Evolutionary conservation across 1,284 basidiomycete species (phyloP).

Genomic region (Trametes sp.): DNA sequence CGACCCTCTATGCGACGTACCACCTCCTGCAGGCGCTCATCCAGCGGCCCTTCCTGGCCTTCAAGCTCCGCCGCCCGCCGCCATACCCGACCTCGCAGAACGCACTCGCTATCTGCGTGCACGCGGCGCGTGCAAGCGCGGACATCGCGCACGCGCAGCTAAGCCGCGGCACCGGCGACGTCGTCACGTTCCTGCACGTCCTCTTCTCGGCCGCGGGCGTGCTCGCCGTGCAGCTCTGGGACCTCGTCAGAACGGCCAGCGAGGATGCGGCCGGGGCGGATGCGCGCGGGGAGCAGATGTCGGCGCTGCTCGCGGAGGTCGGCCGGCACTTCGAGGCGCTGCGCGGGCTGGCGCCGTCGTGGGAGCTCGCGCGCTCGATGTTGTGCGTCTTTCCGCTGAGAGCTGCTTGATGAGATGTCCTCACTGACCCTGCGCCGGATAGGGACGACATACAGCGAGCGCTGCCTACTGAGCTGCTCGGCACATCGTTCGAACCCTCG

Average conservation of each 20-base stretch:
- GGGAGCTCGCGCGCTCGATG: slow-evolving; percentile 35
- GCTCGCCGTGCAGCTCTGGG: slow-evolving; percentile 37
- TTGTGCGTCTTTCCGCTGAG: slow-evolving; percentile 15
- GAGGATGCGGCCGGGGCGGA: not conserved
- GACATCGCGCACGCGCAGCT: slow-evolving; percentile 63
- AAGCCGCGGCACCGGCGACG: slow-evolving; percentile 43
- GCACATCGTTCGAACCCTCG: not conserved
- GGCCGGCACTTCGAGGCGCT: slow-evolving; percentile 29
- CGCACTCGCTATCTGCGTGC: slow-evolving; percentile 68
- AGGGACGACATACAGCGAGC: not conserved
- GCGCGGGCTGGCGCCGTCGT: slow-evolving; percentile 32
- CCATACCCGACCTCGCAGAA: slow-evolving; percentile 48
- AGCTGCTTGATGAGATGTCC: not conserved
- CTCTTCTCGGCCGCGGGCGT: slow-evolving; percentile 33
- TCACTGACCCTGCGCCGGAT: not conserved
- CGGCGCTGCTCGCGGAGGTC: slow-evolving; percentile 32
- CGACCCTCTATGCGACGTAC: slow-evolving; percentile 71
- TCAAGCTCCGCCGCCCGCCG: slow-evolving; percentile 25
- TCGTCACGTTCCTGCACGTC: slow-evolving; percentile 33
- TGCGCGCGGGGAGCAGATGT: slow-evolving; percentile 6
- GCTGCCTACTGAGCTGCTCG: not conserved
- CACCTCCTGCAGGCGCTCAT: slow-evolving; percentile 75
- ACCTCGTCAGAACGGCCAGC: slow-evolving; percentile 30
- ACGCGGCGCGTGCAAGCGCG: slow-evolving; percentile 67
- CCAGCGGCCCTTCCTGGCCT: slow-evolving; percentile 68